phyloP scores from a whole-genome alignment of 495 filamentous ascomycete genomes.

The Astrocystis sublimbata region DNA sequence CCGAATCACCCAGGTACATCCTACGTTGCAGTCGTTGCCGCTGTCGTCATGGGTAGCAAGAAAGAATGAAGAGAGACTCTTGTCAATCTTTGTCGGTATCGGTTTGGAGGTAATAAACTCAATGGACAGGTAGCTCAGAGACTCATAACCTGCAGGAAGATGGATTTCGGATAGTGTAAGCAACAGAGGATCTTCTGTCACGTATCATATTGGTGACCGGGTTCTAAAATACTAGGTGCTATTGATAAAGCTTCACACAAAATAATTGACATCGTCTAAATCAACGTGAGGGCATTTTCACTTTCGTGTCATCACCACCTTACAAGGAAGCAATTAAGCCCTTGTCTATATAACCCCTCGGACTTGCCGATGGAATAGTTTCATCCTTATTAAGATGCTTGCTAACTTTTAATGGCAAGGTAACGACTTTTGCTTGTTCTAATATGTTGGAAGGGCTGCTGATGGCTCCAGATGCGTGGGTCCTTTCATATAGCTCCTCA shows the following conservation, averaged over 20 bases:
- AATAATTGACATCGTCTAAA: not conserved
- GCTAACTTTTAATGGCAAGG: not conserved
- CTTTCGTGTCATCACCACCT: not conserved
- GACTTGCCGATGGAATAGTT: not conserved
- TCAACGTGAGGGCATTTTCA: not conserved
- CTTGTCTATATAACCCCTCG: not conserved
- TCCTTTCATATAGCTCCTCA: constrained; percentile 7
- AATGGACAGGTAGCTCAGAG: not conserved
- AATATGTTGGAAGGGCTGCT: not conserved
- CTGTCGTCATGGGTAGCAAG: not conserved
- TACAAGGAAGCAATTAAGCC: not conserved
- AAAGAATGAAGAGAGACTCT: not conserved
- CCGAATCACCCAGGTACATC: not conserved
- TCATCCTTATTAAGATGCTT: not conserved
- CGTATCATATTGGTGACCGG: not conserved
- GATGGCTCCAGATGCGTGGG: not conserved
- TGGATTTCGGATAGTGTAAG: not conserved
- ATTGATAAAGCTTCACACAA: not conserved
- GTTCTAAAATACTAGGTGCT: not conserved
- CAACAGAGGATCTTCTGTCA: not conserved
- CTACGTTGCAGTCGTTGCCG: not conserved
- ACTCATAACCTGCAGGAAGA: not conserved
- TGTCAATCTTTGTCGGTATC: not conserved
- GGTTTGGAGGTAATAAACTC: not conserved
- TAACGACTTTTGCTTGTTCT: not conserved